Evolutionary conservation across 2,329 filamentous ascomycete genomes (phyloP).

Genomic region (Chrysosporium keratinophilum): DNA sequence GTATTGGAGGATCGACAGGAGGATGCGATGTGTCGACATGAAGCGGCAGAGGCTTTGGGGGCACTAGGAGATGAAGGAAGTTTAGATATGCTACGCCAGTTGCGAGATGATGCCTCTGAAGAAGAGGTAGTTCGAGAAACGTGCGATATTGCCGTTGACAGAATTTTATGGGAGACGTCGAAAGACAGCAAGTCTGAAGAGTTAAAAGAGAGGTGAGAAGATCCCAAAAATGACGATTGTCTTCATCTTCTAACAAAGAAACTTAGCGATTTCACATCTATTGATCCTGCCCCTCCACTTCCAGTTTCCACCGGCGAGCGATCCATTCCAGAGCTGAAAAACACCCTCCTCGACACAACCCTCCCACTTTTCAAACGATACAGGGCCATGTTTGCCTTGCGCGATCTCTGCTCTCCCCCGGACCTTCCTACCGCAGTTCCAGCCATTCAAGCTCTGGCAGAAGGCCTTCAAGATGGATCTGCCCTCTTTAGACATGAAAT

Average conservation of each 20-base stretch:
- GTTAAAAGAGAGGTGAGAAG: conserved; percentile 62
- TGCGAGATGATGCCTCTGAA: conserved; percentile 67
- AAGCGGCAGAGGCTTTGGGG: conserved; percentile 88
- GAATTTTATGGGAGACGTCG: conserved; percentile 86
- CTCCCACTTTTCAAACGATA: conserved; percentile 84
- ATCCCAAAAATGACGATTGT: conserved; percentile 4
- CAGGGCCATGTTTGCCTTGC: conserved; percentile 93
- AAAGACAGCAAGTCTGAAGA: conserved; percentile 62
- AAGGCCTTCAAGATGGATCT: conserved; percentile 73
- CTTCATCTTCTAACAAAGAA: conserved; percentile 13
- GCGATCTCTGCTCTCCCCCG: conserved; percentile 87
- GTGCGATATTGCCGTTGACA: conserved; percentile 89
- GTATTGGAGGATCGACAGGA: conserved; percentile 71
- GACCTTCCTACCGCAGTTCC: conserved; percentile 79
- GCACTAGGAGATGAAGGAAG: conserved; percentile 68
- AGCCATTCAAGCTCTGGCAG: conserved; percentile 76
- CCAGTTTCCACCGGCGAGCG: conserved; percentile 52
- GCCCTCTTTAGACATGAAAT: conserved; percentile 96
- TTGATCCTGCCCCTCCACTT: conserved; percentile 87
- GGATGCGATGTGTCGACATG: conserved; percentile 90
- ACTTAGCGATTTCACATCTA: conserved; percentile 79
- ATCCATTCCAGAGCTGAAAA: conserved; percentile 64
- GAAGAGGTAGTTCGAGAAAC: conserved; percentile 80
- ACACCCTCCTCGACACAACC: conserved; percentile 65
- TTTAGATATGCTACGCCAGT: conserved; percentile 59